Conservation (phyloP, 805 yeast species). For the Metschnikowia similis region DNA sequence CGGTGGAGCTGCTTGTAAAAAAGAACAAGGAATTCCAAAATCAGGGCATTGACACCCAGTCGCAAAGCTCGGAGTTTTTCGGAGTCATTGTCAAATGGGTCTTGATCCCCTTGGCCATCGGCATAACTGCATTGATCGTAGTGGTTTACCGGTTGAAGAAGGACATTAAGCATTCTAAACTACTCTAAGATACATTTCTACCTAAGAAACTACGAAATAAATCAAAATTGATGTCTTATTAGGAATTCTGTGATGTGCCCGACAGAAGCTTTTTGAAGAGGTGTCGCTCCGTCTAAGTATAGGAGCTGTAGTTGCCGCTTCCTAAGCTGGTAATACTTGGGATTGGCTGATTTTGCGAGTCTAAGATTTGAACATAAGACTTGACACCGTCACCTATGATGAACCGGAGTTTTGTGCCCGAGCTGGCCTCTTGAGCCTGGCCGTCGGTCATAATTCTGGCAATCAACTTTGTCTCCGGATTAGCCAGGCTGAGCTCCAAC, state of each 20-base stretch:
- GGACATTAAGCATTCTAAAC: conserved; percentile 60
- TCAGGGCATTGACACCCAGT: conserved; percentile 10
- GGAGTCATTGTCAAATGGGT: conserved; percentile 33
- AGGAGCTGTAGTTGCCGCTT: conserved; percentile 47
- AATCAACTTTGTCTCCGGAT: conserved; percentile 53
- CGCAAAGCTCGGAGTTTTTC: conserved; percentile 18
- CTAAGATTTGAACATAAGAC: conserved; percentile 37
- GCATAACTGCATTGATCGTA: conserved; percentile 39
- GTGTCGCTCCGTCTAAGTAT: conserved; percentile 14
- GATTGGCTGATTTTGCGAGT: conserved; percentile 29
- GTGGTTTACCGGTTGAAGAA: conserved; percentile 53
- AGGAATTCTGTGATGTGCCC: background rate
- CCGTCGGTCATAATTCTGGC: conserved; percentile 83
- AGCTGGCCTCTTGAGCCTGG: conserved; percentile 62
- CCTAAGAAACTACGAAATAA: conserved; percentile 1
- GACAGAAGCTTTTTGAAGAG: background rate
- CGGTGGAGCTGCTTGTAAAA: conserved; percentile 38
- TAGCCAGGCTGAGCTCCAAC: conserved; percentile 39
- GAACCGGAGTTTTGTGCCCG: conserved; percentile 71
- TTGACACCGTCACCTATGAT: conserved; percentile 43
- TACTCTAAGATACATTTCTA: conserved; percentile 31
- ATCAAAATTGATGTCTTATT: background rate
- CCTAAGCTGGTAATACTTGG: conserved; percentile 45
- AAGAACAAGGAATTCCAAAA: conserved; percentile 37
- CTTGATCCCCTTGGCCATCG: conserved; percentile 37